Percentiles rank a stretch among this genome's conserved stretches.
Conservation (phyloP, 2,329 filamentous ascomycete genomes). For the Nothomitra cinnamomea region DNA sequence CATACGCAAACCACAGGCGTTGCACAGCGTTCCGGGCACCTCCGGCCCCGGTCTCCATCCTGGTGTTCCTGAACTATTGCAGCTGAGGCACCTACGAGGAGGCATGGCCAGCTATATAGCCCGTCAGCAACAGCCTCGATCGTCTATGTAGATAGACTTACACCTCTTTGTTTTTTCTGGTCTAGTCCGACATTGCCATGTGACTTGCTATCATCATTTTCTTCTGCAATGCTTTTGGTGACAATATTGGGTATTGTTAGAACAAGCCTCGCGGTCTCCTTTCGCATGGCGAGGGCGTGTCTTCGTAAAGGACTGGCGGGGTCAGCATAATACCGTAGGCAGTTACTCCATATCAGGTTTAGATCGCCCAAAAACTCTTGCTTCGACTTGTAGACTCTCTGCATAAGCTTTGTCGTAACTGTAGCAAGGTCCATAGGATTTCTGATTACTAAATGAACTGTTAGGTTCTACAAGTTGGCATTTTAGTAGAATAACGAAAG, state of each 20-base stretch:
- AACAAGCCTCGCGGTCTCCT: constrained; percentile 91
- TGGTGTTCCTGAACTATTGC: no score
- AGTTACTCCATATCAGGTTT: constrained; percentile 94
- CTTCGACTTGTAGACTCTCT: constrained; percentile 68
- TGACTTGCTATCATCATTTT: no score
- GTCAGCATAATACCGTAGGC: constrained; percentile 86
- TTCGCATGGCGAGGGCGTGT: constrained; percentile 91
- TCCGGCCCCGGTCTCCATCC: no score
- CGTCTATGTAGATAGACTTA: no score
- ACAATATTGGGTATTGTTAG: constrained; percentile 86
- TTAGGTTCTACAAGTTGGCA: no score
- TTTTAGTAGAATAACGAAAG: neutral
- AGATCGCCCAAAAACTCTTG: constrained; percentile 87
- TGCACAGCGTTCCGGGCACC: no score
- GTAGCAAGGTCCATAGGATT: constrained; percentile 93
- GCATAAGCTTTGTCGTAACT: constrained; percentile 96
- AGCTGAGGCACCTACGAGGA: no score
- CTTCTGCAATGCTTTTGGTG: constrained; percentile 80
- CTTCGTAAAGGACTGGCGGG: constrained; percentile 73
- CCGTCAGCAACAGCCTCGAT: no score
- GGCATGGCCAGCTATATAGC: no score
- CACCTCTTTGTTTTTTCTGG: no score
- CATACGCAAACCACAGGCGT: no score
- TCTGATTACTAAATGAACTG: constrained; percentile 80
- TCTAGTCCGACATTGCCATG: no score